Conservation (phyloP, 345 rosid species). For the Lepidium aucheri region DNA sequence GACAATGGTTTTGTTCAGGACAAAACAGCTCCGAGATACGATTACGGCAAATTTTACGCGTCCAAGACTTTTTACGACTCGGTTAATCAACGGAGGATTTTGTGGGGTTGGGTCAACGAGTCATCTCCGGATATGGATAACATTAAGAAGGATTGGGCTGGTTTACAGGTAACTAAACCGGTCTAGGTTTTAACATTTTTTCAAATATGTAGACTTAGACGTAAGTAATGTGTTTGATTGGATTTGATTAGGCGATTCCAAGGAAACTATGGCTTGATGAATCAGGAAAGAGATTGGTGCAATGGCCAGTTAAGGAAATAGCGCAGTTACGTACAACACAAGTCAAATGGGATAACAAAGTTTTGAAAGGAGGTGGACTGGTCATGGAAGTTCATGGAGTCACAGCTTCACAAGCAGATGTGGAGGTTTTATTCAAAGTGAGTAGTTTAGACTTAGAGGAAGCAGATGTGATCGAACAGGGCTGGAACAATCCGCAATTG, state of each 20-base stretch:
- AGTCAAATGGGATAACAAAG: constrained; percentile 19
- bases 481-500: constrained; percentile 44
- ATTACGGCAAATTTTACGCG: constrained; percentile 76
- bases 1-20: constrained; percentile 33
- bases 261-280: constrained; percentile 43
- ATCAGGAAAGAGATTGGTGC: constrained; percentile 45
- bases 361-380: constrained; percentile 33
- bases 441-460: constrained; percentile 29
- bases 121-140: constrained; percentile 30
- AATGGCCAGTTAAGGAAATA: constrained; percentile 59
- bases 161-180: constrained; percentile 33
- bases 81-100: constrained; percentile 33
- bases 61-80: constrained; percentile 61
- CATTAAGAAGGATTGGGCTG: constrained; percentile 45
- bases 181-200: background rate
- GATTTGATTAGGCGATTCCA: constrained; percentile 39
- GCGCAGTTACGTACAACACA: constrained; percentile 29
- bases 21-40: constrained; percentile 45
- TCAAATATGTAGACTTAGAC: background rate
- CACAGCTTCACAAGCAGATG: constrained; percentile 62
- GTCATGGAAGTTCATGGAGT: constrained; percentile 35
- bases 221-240: background rate
- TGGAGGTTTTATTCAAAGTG: constrained; percentile 47
- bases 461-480: constrained; percentile 46
- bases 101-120: constrained; percentile 56